A percentile compares a stretch with the other conserved stretches of the same genome.
Evolutionary conservation across 176 grass and related monocot genomes (phyloP).

Genomic region (bread wheat (Triticum aestivum)): DNA sequence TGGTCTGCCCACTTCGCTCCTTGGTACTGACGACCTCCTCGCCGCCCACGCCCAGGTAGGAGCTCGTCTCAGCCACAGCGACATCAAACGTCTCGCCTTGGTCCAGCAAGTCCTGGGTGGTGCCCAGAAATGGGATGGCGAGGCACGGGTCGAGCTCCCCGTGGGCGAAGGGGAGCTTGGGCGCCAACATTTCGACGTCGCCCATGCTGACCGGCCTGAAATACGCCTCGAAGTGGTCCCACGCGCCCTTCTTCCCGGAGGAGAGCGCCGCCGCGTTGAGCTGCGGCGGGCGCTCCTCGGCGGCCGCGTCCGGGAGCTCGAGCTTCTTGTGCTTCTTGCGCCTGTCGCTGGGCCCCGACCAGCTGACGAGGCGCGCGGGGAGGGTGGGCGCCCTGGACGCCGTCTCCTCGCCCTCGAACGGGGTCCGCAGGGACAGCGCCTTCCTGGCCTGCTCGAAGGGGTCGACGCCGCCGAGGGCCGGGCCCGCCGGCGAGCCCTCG

Average conservation of each 20-base stretch:
- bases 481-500: slow-evolving; percentile 45
- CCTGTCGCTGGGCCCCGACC: slow-evolving; percentile 45
- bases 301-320: slow-evolving; percentile 37
- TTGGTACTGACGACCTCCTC: slow-evolving; percentile 40
- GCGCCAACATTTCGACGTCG: slow-evolving; percentile 57
- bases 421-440: slow-evolving; percentile 63
- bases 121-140: slow-evolving; percentile 46
- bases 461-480: slow-evolving; percentile 42
- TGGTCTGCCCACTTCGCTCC: slow-evolving; percentile 23
- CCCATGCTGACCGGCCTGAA: slow-evolving; percentile 65
- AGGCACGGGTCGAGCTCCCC: slow-evolving; percentile 50
- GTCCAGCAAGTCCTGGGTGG: neutral
- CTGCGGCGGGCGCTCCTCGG: slow-evolving; percentile 39
- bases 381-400: slow-evolving; percentile 62
- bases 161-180: slow-evolving; percentile 40
- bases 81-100: slow-evolving; percentile 40
- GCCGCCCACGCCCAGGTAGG: slow-evolving; percentile 42
- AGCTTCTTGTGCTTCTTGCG: slow-evolving; percentile 75
- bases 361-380: slow-evolving; percentile 66
- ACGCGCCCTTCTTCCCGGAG: slow-evolving; percentile 44
- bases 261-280: neutral
- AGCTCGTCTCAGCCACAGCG: slow-evolving; percentile 52
- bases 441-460: slow-evolving; percentile 70
- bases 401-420: slow-evolving; percentile 77
- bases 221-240: slow-evolving; percentile 85